These are phyloP conservation scores for Xylariaceae sp. DNA, from an alignment of 2,329 filamentous ascomycete genomes.

Conservation along the genomic window DNA sequence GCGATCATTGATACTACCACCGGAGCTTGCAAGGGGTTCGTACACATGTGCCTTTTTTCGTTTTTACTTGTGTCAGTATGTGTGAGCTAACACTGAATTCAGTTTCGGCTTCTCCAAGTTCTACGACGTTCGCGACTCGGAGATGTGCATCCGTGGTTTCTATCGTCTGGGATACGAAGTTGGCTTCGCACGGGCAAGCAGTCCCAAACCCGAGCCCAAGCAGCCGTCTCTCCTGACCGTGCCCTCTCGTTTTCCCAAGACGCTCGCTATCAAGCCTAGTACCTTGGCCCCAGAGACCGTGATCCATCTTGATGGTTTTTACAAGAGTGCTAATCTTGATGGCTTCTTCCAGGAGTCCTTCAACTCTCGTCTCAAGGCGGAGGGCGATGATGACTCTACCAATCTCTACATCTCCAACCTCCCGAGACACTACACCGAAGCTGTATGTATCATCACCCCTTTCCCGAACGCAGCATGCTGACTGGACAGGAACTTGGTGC, in stretches of 20 bases:
- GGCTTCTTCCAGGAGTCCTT: slow-evolving; percentile 72
- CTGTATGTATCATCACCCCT: slow-evolving; percentile 50
- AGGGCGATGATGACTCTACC: slow-evolving; percentile 83
- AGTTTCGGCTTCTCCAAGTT: slow-evolving; percentile 99
- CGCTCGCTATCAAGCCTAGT: neutral
- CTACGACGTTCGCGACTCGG: slow-evolving; percentile 78
- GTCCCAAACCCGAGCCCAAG: slow-evolving; percentile 2
- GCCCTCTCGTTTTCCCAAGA: slow-evolving; percentile 7
- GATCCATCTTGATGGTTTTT: neutral
- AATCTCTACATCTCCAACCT: slow-evolving; percentile 98
- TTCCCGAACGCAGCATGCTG: slow-evolving; percentile 6
- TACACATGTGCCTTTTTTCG: slow-evolving; percentile 10
- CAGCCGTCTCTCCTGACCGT: slow-evolving; percentile 6
- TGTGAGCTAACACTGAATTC: slow-evolving; percentile 26
- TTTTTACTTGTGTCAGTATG: slow-evolving; percentile 1
- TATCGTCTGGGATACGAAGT: slow-evolving; percentile 94
- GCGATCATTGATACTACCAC: slow-evolving; percentile 95
- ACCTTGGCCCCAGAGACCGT: neutral
- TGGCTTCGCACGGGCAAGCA: slow-evolving; percentile 82
- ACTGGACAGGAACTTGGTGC: slow-evolving; percentile 62
- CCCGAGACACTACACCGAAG: slow-evolving; percentile 86
- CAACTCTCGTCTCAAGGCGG: slow-evolving; percentile 95
- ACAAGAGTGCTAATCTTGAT: neutral
- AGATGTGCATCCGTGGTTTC: slow-evolving; percentile 94
- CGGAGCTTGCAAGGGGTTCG: slow-evolving; percentile 91